Evolutionary conservation across 352 stramenopile species (phyloP).

Genomic region (Blastocystis sp.): DNA sequence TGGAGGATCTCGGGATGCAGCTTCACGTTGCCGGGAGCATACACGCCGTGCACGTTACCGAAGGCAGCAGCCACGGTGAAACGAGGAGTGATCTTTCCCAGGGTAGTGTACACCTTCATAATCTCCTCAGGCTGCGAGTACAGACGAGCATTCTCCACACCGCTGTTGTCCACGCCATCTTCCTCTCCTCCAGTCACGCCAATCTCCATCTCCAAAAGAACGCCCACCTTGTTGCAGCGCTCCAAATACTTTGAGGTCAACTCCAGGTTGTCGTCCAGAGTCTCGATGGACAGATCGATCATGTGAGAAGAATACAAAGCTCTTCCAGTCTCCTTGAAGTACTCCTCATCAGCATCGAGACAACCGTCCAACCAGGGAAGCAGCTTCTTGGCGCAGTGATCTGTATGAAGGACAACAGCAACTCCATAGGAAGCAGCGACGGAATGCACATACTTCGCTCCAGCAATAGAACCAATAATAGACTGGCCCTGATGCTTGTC

Average conservation of each 20-base stretch:
- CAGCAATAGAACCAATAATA: conserved; percentile 78
- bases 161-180: conserved; percentile 94
- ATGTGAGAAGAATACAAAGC: conserved; percentile 95
- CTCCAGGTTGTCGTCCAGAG: conserved; percentile 92
- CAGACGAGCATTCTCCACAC: conserved; percentile 85
- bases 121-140: conserved; percentile 90
- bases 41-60: conserved; percentile 94
- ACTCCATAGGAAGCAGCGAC: conserved; percentile 92
- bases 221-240: conserved; percentile 87
- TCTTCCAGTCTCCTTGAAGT: conserved; percentile 85
- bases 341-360: conserved; percentile 86
- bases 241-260: conserved; percentile 95
- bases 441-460: conserved; percentile 87
- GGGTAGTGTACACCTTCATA: conserved; percentile 86
- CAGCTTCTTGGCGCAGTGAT: conserved; percentile 96
- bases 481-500: conserved; percentile 84
- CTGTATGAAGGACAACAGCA: conserved; percentile 92
- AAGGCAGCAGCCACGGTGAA: conserved; percentile 93
- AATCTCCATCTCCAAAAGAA: conserved; percentile 95
- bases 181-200: conserved; percentile 95
- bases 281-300: conserved; percentile 94
- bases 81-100: conserved; percentile 79
- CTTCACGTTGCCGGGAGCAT: conserved; percentile 96
- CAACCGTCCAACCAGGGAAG: conserved; percentile 95
- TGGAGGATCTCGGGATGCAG: conserved; percentile 91